Conservation (phyloP, 2,329 filamentous ascomycete genomes). For the Trematosphaeria pertusa region DNA sequence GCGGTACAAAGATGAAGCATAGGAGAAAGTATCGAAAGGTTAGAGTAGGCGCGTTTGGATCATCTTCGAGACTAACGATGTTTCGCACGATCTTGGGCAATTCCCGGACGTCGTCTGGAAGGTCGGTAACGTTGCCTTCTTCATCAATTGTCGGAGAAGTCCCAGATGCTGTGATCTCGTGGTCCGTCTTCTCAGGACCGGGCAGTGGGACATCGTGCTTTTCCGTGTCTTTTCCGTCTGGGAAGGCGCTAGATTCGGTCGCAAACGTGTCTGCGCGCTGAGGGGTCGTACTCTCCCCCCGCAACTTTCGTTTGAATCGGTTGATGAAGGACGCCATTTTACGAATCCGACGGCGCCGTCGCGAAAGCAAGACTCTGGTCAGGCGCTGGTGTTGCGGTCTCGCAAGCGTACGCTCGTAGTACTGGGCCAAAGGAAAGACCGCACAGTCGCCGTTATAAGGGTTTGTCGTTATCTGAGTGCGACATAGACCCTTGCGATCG, state of each 20-base stretch:
- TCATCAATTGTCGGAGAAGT: conserved; percentile 16
- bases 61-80: conserved; percentile 64
- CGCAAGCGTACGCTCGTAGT: no score
- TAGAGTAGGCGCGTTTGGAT: conserved; percentile 62
- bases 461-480: conserved; percentile 9
- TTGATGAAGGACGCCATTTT: conserved; percentile 16
- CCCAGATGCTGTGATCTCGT: conserved; percentile 3
- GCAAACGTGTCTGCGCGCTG: conserved; percentile 1
- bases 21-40: conserved; percentile 68
- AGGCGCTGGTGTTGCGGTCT: no score
- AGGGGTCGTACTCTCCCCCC: not conserved
- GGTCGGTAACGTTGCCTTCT: conserved; percentile 31
- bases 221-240: conserved; percentile 4
- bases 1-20: conserved; percentile 61
- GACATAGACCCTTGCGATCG: conserved; percentile 23
- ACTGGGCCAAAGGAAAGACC: no score
- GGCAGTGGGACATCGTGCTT: conserved; percentile 2
- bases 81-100: conserved; percentile 64
- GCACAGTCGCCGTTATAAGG: no score
- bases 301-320: conserved; percentile 8
- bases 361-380: no score
- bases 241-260: conserved; percentile 1
- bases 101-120: conserved; percentile 55
- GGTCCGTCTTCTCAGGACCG: conserved; percentile 7
- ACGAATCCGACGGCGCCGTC: conserved; percentile 1